Percentiles rank a stretch among this genome's conserved stretches.
Evolutionary conservation across 495 filamentous ascomycete species (phyloP).

Genomic region (Xylaria curta): DNA sequence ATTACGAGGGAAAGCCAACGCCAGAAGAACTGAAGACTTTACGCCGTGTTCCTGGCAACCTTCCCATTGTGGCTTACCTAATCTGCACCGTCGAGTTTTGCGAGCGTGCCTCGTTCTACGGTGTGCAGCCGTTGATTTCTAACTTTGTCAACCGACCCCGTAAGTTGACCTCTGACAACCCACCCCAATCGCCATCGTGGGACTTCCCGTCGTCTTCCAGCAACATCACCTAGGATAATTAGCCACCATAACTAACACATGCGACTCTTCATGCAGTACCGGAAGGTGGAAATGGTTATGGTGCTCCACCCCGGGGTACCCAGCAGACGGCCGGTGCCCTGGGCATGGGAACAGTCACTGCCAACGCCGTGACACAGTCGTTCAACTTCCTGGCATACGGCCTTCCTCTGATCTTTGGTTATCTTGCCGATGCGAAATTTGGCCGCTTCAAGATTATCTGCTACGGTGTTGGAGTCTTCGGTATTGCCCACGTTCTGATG

Average conservation of each 20-base stretch:
- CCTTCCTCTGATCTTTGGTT: constrained; percentile 62
- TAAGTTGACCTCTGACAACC: constrained; percentile 13
- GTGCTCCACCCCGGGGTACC: constrained; percentile 59
- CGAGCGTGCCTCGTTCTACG: constrained; percentile 67
- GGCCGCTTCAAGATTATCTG: constrained; percentile 69
- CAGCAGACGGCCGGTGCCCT: constrained; percentile 65
- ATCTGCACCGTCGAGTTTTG: constrained; percentile 67
- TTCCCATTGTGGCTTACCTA: constrained; percentile 60
- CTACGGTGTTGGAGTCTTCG: constrained; percentile 67
- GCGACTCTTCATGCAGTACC: constrained; percentile 44
- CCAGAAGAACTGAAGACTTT: constrained; percentile 61
- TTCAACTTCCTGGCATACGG: constrained; percentile 67
- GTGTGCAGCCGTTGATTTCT: constrained; percentile 60
- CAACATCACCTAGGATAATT: background rate
- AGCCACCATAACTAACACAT: background rate
- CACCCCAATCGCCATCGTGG: too few relatives aligned
- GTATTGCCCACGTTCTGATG: constrained; percentile 70
- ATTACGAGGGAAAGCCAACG: constrained; percentile 61
- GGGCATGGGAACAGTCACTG: constrained; percentile 64
- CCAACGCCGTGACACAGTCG: constrained; percentile 64
- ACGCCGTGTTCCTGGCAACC: constrained; percentile 60
- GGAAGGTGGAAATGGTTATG: constrained; percentile 65
- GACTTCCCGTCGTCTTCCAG: background rate
- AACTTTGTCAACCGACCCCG: constrained; percentile 64
- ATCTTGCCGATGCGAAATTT: constrained; percentile 63